Conservation (phyloP, 352 stramenopile genomes). For the Aphanomyces cochlioides region DNA sequence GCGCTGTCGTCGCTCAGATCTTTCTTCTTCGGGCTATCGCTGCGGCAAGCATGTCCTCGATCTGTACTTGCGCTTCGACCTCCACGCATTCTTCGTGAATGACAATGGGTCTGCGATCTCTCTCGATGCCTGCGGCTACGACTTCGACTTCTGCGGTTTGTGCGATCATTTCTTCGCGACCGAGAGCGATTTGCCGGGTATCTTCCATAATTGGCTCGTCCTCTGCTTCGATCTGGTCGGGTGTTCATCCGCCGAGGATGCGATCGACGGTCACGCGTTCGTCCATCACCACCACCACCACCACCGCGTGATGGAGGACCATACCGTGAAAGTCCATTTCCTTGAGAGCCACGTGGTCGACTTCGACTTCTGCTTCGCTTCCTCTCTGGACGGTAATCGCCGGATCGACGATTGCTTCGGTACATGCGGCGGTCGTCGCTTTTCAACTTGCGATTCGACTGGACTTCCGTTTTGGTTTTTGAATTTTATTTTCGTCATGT, state of each 20-base stretch:
- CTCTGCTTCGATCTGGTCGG: conserved; percentile 15
- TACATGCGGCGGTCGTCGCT: not conserved
- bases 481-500: too few relatives aligned
- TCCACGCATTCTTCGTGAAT: conserved; percentile 23
- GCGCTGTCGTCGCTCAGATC: conserved; percentile 58
- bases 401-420: not conserved
- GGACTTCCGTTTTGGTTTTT: not conserved
- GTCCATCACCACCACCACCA: conserved; percentile 8
- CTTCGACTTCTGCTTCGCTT: conserved; percentile 16
- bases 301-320: not conserved
- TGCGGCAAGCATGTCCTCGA: conserved; percentile 13
- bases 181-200: not conserved
- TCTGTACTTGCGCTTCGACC: conserved; percentile 29
- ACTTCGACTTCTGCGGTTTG: conserved; percentile 4
- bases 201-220: not conserved
- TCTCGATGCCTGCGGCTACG: conserved; percentile 16
- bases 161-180: not conserved
- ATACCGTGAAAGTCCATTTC: not conserved
- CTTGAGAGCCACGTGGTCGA: not conserved
- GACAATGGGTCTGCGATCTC: conserved; percentile 24
- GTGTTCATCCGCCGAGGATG: conserved; percentile 3
- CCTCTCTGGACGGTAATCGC: conserved; percentile 6
- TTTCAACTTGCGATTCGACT: conserved; percentile 4
- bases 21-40: conserved; percentile 26
- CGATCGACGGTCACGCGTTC: not conserved